Percentiles rank a stretch among this genome's conserved stretches.
Conservation (phyloP, 1,284 basidiomycete species). For the Trametes hirsuta region DNA sequence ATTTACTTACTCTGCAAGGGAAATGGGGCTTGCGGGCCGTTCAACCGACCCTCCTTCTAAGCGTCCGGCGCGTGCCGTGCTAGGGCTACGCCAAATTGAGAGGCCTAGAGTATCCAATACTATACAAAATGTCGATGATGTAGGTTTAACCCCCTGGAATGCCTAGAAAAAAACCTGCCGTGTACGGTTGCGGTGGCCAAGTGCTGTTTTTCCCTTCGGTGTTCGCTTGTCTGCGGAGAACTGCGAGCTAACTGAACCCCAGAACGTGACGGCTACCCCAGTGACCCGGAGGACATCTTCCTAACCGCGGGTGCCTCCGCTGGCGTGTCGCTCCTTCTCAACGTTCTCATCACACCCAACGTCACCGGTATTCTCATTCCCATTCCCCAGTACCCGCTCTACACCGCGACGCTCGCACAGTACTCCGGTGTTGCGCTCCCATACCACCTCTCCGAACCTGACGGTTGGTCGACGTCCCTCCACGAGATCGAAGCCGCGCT, state of each 20-base stretch:
- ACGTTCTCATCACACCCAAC: conserved; percentile 73
- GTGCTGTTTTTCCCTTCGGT: too few species aligned
- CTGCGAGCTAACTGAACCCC: conserved; percentile 8
- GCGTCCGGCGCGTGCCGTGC: too few species aligned
- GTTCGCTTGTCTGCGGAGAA: too few species aligned
- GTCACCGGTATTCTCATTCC: conserved; percentile 88
- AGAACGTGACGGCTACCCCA: conserved; percentile 90
- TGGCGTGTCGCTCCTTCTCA: conserved; percentile 89
- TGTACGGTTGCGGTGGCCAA: too few species aligned
- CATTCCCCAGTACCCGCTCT: conserved; percentile 97
- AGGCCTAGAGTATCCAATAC: too few species aligned
- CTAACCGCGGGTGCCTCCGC: conserved; percentile 93
- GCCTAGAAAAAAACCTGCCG: too few species aligned
- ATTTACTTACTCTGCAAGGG: too few species aligned
- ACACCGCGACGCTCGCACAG: conserved; percentile 93
- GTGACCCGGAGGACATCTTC: conserved; percentile 89
- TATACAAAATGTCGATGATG: too few species aligned
- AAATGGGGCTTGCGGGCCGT: too few species aligned
- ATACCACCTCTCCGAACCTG: conserved; percentile 86
- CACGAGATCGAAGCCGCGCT: conserved; percentile 72
- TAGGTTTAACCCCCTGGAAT: too few species aligned
- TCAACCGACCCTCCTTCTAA: too few species aligned
- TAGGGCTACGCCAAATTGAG: too few species aligned
- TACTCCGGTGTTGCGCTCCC: conserved; percentile 82
- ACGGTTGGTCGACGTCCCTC: conserved; percentile 87